Base-by-base conservation (phyloP, 305 asterid species). In the Nicotiana rustica region DNA sequence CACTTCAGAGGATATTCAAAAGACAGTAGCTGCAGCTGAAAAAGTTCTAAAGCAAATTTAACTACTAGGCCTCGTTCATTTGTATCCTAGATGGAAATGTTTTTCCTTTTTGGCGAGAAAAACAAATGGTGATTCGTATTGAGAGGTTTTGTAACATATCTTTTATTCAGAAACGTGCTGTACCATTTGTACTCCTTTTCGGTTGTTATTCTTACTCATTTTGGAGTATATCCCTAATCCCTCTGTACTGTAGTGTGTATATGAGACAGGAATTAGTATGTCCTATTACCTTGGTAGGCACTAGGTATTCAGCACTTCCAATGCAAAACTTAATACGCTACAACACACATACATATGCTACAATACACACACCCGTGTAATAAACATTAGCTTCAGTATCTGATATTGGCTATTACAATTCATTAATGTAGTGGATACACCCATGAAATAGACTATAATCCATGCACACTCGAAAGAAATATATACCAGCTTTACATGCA, bases 21-120 rank as follows among this genome's bases (percentile, higher is more conserved):
- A 84, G 86, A 95, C 99, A 6, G 84, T 96, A 60, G 94, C 92
- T 12, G 98, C 98, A 4, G 97, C 98, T 59, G 95, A 92, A 88
- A 92, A 88, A 93, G 98, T 96, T 83, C 93, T 96, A 83, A 83
- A 85, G 87, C 86, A 88, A 8, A 77, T 56, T 77, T 77, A 56
- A 77, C 31, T 29, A 56, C 67, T 9, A 52, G 2, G 10, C 2
- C 10, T 68, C 4, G 21, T 17, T 77, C 29, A 29, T 56, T 77
- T 55, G 52, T 56, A 56, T 56, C 49, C n/a, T 77, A 56, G 80
- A 14, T 56, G 52, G 33, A 56, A 65, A 31, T 7, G 2, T 13
- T 60, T 56, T 56, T 77, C 41, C 33, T 1, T 55, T 56, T 77
- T 17, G 12, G 33, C 57, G 52, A 29, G 67, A 8, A 55, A 14